Conservation (phyloP, 192 early-diverging fungal genomes). For the Coemansia brasiliensis region DNA sequence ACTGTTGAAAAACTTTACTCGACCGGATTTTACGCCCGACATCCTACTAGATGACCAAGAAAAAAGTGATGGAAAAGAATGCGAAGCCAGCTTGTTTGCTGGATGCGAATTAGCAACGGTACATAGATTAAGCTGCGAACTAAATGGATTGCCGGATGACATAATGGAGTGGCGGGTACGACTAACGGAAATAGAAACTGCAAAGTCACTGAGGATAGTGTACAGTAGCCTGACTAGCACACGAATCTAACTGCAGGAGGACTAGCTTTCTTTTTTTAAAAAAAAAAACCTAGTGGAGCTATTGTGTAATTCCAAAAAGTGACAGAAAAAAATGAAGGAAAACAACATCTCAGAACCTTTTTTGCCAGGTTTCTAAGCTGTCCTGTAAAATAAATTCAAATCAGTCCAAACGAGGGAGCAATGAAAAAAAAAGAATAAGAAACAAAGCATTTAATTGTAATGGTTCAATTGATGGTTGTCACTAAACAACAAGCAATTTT, state of each 20-base stretch:
- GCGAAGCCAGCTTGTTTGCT: background rate
- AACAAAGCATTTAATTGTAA: background rate
- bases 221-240: background rate
- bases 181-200: background rate
- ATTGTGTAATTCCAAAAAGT: no score
- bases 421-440: background rate
- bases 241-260: background rate
- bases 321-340: no score
- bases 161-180: background rate
- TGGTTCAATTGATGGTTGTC: no score
- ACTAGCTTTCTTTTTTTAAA: no score
- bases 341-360: no score
- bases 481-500: no score
- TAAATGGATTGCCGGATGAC: conserved; percentile 9
- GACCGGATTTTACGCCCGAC: conserved; percentile 26
- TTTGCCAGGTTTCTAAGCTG: no score
- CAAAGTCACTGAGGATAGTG: background rate
- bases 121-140: conserved; percentile 6
- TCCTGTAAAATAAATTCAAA: no score
- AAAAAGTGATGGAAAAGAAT: conserved; percentile 1
- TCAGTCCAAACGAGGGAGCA: no score
- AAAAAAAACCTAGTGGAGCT: no score
- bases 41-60: conserved; percentile 27
- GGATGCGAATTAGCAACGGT: conserved; percentile 4
- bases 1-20: conserved; percentile 86